These are phyloP conservation scores for Fraxinus ornus DNA, from an alignment of 305 asterid genomes.

Conservation along the genomic window DNA sequence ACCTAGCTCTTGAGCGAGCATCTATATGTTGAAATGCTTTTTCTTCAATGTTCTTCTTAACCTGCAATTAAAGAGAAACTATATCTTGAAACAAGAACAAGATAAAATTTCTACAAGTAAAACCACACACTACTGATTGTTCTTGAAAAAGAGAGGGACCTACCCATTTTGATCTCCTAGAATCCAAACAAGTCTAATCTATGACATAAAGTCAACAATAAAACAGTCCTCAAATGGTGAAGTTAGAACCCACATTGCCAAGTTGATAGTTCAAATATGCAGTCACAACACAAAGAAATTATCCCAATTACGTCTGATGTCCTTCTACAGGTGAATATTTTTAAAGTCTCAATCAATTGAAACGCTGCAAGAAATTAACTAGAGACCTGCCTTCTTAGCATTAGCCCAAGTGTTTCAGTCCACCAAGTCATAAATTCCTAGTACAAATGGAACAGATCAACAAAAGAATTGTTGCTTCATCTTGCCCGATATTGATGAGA, in stretches of 20 bases:
- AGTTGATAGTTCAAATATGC: neutral
- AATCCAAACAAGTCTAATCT: neutral
- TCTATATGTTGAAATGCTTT: constrained; percentile 79
- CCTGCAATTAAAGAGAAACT: constrained; percentile 45
- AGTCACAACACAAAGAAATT: neutral
- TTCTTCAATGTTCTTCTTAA: constrained; percentile 72
- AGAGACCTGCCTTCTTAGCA: neutral
- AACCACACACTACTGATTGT: neutral
- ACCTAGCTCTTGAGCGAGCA: constrained; percentile 97
- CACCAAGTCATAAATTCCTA: neutral
- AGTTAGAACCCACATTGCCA: neutral
- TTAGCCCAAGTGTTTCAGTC: neutral
- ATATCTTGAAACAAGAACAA: neutral
- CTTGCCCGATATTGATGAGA: neutral
- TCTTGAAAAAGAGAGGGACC: neutral
- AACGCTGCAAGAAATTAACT: neutral
- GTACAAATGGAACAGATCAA: neutral
- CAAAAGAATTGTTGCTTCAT: neutral
- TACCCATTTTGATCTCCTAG: neutral
- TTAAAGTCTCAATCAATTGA: neutral
- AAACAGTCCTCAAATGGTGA: neutral
- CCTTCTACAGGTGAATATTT: neutral
- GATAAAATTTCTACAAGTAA: neutral
- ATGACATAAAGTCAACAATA: neutral
- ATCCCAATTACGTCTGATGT: neutral